These are phyloP conservation scores for Colletotrichum sublineola DNA, from an alignment of 2,329 filamentous ascomycete species.

Conservation along the genomic window DNA sequence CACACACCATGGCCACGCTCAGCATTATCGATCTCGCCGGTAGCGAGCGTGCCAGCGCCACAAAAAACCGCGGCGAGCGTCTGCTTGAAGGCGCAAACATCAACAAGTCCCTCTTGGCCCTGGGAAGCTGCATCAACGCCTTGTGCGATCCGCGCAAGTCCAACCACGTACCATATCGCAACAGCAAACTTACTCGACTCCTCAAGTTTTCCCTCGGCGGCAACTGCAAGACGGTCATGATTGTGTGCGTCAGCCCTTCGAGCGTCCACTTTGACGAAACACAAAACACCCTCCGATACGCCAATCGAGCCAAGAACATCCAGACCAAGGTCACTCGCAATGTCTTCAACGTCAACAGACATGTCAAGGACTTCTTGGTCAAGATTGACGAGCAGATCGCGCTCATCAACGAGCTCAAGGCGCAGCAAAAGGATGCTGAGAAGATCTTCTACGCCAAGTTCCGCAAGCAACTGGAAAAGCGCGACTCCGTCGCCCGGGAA, in stretches of 20 bases:
- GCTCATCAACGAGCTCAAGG: conserved; percentile 95
- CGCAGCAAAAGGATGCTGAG: conserved; percentile 91
- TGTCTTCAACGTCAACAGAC: conserved; percentile 98
- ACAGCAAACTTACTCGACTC: conserved; percentile 95
- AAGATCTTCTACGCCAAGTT: conserved; percentile 87
- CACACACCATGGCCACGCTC: conserved; percentile 96
- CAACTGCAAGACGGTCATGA: conserved; percentile 99
- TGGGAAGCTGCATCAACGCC: conserved; percentile 98
- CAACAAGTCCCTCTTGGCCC: conserved; percentile 95
- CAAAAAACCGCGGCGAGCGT: conserved; percentile 94
- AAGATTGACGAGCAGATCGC: conserved; percentile 99
- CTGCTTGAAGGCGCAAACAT: conserved; percentile 97
- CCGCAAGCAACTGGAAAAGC: conserved; percentile 89
- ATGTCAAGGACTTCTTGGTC: conserved; percentile 98
- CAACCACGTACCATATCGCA: conserved; percentile 96
- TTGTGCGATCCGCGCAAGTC: conserved; percentile 92
- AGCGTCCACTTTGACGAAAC: conserved; percentile 98
- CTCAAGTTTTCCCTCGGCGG: conserved; percentile 97
- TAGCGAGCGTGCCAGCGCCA: conserved; percentile 94
- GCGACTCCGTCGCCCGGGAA: conserved; percentile 80
- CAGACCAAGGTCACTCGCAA: conserved; percentile 99
- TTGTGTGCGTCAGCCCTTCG: conserved; percentile 96
- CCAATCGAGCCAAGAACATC: conserved; percentile 98
- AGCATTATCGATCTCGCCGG: conserved; percentile 98
- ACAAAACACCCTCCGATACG: conserved; percentile 96